Evolutionary conservation across 441 rosid species (phyloP).

Genomic region (Geranium incanum): DNA sequence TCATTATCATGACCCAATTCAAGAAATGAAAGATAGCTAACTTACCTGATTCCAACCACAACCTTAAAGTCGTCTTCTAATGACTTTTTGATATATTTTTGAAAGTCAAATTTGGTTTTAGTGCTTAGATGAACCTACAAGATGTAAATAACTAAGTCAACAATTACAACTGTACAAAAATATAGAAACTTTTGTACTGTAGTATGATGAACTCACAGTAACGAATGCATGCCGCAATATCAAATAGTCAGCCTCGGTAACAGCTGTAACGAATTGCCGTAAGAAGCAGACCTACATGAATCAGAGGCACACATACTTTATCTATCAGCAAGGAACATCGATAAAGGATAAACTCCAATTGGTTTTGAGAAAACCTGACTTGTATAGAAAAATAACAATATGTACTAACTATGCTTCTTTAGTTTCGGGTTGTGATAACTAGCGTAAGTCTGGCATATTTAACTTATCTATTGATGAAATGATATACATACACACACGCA

Average conservation of each 20-base stretch:
- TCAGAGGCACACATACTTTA: slow-evolving; percentile 1
- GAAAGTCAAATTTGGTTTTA: slow-evolving; percentile 71
- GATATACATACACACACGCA: no score
- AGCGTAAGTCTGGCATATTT: neutral
- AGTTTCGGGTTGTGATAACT: neutral
- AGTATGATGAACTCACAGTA: slow-evolving; percentile 40
- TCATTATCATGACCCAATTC: neutral
- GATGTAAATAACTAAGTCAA: slow-evolving; percentile 1
- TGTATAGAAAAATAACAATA: neutral
- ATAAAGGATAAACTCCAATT: neutral
- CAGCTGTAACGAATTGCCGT: slow-evolving; percentile 76
- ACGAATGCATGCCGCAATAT: slow-evolving; percentile 86
- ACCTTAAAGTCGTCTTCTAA: slow-evolving; percentile 81
- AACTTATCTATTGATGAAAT: neutral
- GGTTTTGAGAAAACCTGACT: neutral
- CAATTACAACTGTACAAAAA: neutral
- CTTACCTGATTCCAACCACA: slow-evolving; percentile 72
- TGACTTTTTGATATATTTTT: slow-evolving; percentile 68
- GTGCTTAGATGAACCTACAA: slow-evolving; percentile 75
- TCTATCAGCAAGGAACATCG: neutral
- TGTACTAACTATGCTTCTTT: neutral
- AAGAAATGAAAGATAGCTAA: neutral
- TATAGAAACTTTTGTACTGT: neutral
- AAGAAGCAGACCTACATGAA: slow-evolving; percentile 64
- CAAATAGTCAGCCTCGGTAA: slow-evolving; percentile 67